phyloP scores from a whole-genome alignment of 129 eudicot species.

The Arctium minus region DNA sequence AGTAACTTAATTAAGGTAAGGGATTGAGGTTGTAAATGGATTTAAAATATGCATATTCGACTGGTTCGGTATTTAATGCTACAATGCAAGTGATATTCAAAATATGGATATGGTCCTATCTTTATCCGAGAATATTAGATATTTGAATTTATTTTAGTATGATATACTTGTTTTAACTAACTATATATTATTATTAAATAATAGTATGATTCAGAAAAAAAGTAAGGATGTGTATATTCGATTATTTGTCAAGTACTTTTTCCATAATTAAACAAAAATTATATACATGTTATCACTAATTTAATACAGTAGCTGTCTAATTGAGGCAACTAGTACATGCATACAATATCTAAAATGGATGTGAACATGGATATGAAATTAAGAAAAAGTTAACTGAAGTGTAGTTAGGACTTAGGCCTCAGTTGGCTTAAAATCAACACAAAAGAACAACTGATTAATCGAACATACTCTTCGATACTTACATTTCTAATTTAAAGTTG shows the following conservation, averaged over 20 bases:
- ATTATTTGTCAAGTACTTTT: neutral
- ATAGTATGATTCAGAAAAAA: neutral
- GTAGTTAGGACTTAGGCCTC: neutral
- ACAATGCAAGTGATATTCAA: too few species aligned
- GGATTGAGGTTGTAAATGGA: too few species aligned
- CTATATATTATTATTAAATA: neutral
- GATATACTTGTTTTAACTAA: too few species aligned
- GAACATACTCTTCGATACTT: neutral
- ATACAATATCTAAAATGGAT: neutral
- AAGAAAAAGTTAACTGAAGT: neutral
- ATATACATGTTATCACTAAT: neutral
- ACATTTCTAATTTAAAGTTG: constrained; percentile 7
- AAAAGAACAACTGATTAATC: neutral
- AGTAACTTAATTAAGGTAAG: too few species aligned
- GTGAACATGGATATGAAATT: neutral
- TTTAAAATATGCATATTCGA: too few species aligned
- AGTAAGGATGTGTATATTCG: neutral
- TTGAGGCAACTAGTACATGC: neutral
- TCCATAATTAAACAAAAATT: neutral
- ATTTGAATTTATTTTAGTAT: too few species aligned
- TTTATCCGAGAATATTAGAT: too few species aligned
- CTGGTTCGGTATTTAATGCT: too few species aligned
- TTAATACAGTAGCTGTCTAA: neutral
- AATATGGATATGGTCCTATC: neutral
- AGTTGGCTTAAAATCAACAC: constrained; percentile 4